Evolutionary conservation across 495 filamentous ascomycete genomes (phyloP).

Genomic region (Xylona heveae): DNA sequence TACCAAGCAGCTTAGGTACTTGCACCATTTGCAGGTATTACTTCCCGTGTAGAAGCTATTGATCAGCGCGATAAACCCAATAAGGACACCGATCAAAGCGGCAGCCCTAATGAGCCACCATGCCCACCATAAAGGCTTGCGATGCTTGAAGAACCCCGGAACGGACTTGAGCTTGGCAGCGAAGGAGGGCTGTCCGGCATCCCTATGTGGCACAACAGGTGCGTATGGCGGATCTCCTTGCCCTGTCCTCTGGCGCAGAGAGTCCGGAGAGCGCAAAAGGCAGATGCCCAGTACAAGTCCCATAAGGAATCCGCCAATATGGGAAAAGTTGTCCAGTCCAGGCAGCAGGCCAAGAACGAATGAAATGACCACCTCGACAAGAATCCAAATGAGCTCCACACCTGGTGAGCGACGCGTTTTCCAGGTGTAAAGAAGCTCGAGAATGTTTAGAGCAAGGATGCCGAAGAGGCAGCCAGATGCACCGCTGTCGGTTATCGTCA

Average conservation of each 20-base stretch:
- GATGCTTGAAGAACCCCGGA: slow-evolving; percentile 68
- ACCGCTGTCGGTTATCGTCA: slow-evolving; percentile 18
- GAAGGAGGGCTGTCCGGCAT: too few relatives aligned
- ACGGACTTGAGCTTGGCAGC: slow-evolving; percentile 33
- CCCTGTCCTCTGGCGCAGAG: slow-evolving; percentile 55
- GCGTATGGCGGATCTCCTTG: slow-evolving; percentile 42
- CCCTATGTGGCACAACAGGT: slow-evolving; percentile 24
- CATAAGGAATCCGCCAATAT: slow-evolving; percentile 92
- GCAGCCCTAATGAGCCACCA: slow-evolving; percentile 85
- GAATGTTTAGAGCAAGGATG: slow-evolving; percentile 63
- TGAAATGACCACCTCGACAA: slow-evolving; percentile 66
- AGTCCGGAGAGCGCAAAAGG: slow-evolving; percentile 67
- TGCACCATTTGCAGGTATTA: slow-evolving; percentile 72
- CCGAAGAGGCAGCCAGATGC: slow-evolving; percentile 84
- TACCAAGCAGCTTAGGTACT: slow-evolving; percentile 81
- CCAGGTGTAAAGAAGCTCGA: slow-evolving; percentile 91
- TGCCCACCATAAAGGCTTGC: slow-evolving; percentile 86
- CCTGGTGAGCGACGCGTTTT: slow-evolving; percentile 46
- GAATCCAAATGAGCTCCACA: slow-evolving; percentile 64
- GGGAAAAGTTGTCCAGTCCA: slow-evolving; percentile 88
- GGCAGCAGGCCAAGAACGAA: slow-evolving; percentile 86
- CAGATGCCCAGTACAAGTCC: slow-evolving; percentile 72
- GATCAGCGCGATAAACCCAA: slow-evolving; percentile 67
- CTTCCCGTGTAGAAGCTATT: slow-evolving; percentile 73
- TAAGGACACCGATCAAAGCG: slow-evolving; percentile 52